Conservation (phyloP, 768 basidiomycete species). For the Epithele typhae region DNA sequence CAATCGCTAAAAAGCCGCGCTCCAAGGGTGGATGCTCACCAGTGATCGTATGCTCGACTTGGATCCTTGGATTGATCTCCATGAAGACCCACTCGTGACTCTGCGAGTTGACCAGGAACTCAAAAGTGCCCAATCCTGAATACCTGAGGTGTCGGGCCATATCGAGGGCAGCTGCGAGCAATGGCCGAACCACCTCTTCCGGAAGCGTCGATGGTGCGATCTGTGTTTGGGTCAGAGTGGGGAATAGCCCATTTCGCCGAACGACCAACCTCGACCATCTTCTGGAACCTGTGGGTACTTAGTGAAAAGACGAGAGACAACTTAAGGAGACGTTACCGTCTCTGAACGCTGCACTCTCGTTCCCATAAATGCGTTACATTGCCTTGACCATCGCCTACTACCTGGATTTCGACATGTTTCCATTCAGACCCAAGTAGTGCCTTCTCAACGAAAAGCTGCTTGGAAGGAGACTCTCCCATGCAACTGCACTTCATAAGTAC, state of each 20-base stretch:
- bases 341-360: constrained; percentile 32
- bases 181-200: constrained; percentile 14
- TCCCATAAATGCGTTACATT: constrained; percentile 30
- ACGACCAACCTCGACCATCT: constrained; percentile 26
- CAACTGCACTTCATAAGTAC: neutral
- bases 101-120: constrained; percentile 24
- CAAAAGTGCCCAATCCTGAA: constrained; percentile 28
- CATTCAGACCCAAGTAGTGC: constrained; percentile 29
- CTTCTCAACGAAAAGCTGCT: constrained; percentile 27
- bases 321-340: constrained; percentile 20
- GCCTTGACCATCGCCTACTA: constrained; percentile 29
- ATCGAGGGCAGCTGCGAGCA: constrained; percentile 23
- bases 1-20: too few species aligned
- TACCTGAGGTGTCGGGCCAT: constrained; percentile 24
- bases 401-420: constrained; percentile 32
- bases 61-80: constrained; percentile 29
- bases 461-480: constrained; percentile 14
- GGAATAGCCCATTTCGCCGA: neutral
- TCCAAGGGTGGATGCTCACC: too few species aligned
- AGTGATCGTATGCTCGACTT: constrained; percentile 33
- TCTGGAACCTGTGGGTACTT: constrained; percentile 27
- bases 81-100: constrained; percentile 31
- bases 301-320: neutral
- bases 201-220: constrained; percentile 29
- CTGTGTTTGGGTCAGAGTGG: neutral